Evolutionary conservation across 2,329 filamentous ascomycete species (phyloP).

Genomic region (Fusarium algeriense): DNA sequence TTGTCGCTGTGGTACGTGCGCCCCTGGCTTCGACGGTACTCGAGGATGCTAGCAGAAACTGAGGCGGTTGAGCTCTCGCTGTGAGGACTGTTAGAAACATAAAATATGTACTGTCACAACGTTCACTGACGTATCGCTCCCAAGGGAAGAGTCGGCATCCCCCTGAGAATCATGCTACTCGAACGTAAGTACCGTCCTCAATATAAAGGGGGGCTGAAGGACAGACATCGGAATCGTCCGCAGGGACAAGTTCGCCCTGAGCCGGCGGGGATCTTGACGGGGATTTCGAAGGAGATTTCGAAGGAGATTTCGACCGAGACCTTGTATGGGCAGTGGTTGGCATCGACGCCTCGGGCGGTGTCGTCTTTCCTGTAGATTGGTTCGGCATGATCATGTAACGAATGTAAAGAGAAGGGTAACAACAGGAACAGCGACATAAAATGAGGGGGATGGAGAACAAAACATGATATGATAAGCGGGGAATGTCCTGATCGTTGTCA

Average conservation of each 20-base stretch:
- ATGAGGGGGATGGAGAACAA: not conserved
- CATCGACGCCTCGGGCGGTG: rapidly evolving
- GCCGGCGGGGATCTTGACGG: rapidly evolving
- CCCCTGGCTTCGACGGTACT: conserved; percentile 1
- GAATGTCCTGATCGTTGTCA: rapidly evolving
- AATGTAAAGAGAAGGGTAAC: rapidly evolving
- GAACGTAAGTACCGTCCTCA: rapidly evolving
- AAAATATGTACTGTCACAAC: rapidly evolving
- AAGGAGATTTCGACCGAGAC: not conserved
- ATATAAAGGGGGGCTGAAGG: rapidly evolving
- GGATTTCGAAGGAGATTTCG: not conserved
- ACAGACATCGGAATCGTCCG: not conserved
- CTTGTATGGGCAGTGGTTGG: rapidly evolving
- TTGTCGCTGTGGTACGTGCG: conserved; percentile 8
- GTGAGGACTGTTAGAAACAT: rapidly evolving
- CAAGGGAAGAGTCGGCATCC: not conserved
- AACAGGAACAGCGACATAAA: not conserved
- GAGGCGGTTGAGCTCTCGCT: conserved; percentile 9
- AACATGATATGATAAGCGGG: not conserved
- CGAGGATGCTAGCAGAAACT: not conserved
- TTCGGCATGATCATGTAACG: not conserved
- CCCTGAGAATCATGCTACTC: not conserved
- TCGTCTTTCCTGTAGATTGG: rapidly evolving
- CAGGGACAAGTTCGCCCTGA: not conserved
- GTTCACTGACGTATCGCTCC: not conserved